phyloP scores from a whole-genome alignment of 2,329 filamentous ascomycete genomes.

The Botrytis fabae region DNA sequence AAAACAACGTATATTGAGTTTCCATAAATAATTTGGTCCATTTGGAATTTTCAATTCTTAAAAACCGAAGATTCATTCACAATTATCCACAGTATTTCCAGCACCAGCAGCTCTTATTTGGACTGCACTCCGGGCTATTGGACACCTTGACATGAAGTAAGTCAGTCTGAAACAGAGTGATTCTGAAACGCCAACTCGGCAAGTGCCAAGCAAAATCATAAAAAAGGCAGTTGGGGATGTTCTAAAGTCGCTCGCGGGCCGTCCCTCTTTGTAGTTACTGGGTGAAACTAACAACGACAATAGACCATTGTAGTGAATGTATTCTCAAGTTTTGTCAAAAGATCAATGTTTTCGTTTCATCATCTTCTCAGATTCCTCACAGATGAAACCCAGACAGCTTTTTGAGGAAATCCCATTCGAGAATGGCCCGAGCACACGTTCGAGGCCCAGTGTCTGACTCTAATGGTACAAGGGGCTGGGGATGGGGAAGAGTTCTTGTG shows the following conservation, averaged over 20 bases:
- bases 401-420: background rate
- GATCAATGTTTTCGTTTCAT: background rate
- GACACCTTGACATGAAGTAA: background rate
- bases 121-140: background rate
- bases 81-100: background rate
- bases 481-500: background rate
- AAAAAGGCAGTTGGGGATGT: background rate
- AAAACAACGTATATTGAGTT: background rate
- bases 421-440: constrained; percentile 6
- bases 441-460: background rate
- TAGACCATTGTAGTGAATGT: background rate
- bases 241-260: background rate
- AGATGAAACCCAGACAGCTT: background rate
- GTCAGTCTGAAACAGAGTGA: background rate
- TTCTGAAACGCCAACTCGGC: background rate
- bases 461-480: background rate
- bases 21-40: background rate
- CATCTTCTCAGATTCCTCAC: background rate
- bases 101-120: background rate
- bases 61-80: background rate
- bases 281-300: background rate
- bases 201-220: background rate
- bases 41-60: background rate
- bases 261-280: background rate
- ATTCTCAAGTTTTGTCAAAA: background rate